Percentiles rank a stretch among this genome's conserved stretches.
Conservation (phyloP, 345 rosid genomes). For the Ailanthus altissimus region DNA sequence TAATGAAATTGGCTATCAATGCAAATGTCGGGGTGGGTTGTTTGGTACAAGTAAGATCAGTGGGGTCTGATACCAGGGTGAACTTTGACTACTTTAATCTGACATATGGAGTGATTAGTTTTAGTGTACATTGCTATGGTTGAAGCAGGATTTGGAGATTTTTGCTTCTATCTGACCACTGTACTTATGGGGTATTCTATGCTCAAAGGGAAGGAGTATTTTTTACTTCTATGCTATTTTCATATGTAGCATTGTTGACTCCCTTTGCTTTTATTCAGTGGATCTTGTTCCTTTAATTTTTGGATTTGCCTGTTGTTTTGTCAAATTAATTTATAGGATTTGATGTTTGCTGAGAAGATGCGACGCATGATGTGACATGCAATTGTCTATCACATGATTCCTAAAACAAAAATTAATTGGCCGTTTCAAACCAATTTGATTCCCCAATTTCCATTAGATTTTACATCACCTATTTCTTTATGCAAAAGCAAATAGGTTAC, state of each 20-base stretch:
- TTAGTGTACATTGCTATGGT: neutral
- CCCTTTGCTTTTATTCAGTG: conserved; percentile 8
- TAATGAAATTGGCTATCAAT: neutral
- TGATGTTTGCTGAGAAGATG: neutral
- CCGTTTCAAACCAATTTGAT: neutral
- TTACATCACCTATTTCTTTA: neutral
- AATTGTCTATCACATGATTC: neutral
- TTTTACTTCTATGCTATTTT: neutral
- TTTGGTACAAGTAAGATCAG: conserved; percentile 10
- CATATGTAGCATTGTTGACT: neutral
- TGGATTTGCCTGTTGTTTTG: neutral
- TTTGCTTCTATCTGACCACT: neutral
- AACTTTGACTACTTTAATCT: conserved; percentile 2
- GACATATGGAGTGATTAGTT: neutral
- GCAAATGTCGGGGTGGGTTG: conserved; percentile 16
- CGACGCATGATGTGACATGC: neutral
- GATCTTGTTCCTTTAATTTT: conserved; percentile 2
- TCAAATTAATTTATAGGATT: neutral
- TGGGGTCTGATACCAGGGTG: conserved; percentile 20
- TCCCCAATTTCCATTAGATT: neutral
- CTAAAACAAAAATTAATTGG: neutral
- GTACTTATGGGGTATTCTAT: conserved; percentile 5
- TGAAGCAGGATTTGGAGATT: neutral
- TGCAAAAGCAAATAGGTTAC: neutral
- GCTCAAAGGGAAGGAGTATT: neutral